Conservation (phyloP, 1,139 yeast genomes). For the Sugiyamaella xylanicola region DNA sequence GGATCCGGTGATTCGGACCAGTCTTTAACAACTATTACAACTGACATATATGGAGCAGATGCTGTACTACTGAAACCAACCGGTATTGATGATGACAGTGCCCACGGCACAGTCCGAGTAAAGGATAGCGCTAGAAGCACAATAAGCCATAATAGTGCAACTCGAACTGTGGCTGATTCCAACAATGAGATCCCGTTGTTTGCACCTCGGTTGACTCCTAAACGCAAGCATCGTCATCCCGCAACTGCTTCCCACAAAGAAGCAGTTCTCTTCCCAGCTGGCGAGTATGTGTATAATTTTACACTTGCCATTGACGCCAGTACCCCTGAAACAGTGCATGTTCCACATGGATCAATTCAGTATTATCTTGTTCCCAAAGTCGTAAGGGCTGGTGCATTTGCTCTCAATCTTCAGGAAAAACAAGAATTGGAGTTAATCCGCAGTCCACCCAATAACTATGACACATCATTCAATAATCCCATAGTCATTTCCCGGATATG, state of each 20-base stretch:
- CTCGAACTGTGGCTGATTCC: conserved; percentile 23
- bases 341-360: conserved; percentile 48
- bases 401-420: conserved; percentile 38
- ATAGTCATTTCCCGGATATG: conserved; percentile 79
- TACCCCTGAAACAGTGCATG: conserved; percentile 68
- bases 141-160: conserved; percentile 25
- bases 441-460: conserved; percentile 77
- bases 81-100: conserved; percentile 19
- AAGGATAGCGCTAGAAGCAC: conserved; percentile 27
- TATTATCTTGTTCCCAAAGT: conserved; percentile 40
- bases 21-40: conserved; percentile 35
- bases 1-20: conserved; percentile 23
- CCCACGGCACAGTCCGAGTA: conserved; percentile 25
- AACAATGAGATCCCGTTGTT: conserved; percentile 21
- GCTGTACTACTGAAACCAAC: conserved; percentile 33
- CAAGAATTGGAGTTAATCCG: conserved; percentile 54
- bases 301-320: conserved; percentile 71
- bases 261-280: conserved; percentile 55
- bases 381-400: conserved; percentile 40
- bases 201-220: conserved; percentile 24
- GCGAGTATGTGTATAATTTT: conserved; percentile 75
- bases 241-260: conserved; percentile 31
- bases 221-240: conserved; percentile 27
- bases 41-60: conserved; percentile 43
- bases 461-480: conserved; percentile 72